Percentiles rank a stretch among this genome's conserved stretches.
Evolutionary conservation across 495 filamentous ascomycete genomes (phyloP).

Genomic region (Aspergillus nanangensis): DNA sequence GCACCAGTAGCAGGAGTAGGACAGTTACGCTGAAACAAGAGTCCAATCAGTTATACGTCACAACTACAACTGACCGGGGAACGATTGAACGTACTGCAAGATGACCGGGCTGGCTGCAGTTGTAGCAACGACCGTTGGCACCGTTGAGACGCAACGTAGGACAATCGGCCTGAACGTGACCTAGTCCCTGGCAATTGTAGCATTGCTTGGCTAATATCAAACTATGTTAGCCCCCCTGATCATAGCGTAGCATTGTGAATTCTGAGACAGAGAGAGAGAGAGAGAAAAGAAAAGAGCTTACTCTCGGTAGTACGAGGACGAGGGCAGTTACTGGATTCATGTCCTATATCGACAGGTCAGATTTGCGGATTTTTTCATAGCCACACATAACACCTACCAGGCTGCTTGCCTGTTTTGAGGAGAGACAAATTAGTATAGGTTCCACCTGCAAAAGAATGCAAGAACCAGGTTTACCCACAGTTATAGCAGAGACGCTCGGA

Average conservation of each 20-base stretch:
- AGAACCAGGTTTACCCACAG: constrained; percentile 54
- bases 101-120: constrained; percentile 89
- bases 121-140: constrained; percentile 87
- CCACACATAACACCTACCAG: constrained; percentile 51
- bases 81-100: constrained; percentile 58
- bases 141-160: constrained; percentile 92
- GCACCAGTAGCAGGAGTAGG: constrained; percentile 59
- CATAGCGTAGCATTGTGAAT: too few relatives aligned
- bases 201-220: constrained; percentile 79
- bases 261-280: not conserved
- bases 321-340: constrained; percentile 97
- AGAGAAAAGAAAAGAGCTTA: constrained; percentile 37
- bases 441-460: not conserved
- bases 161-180: constrained; percentile 98
- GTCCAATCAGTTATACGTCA: constrained; percentile 1
- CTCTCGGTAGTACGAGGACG: constrained; percentile 93
- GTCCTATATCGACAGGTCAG: constrained; percentile 62
- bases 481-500: constrained; percentile 99
- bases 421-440: constrained; percentile 19
- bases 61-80: too few relatives aligned
- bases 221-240: constrained; percentile 22
- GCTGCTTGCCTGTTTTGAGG: constrained; percentile 69
- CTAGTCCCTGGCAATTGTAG: constrained; percentile 98
- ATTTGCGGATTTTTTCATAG: constrained; percentile 15
- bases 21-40: constrained; percentile 66